Percentiles rank a stretch among this genome's conserved stretches.
Conservation (phyloP, 1,139 yeast genomes). For the Saccharomyces hybrid region DNA sequence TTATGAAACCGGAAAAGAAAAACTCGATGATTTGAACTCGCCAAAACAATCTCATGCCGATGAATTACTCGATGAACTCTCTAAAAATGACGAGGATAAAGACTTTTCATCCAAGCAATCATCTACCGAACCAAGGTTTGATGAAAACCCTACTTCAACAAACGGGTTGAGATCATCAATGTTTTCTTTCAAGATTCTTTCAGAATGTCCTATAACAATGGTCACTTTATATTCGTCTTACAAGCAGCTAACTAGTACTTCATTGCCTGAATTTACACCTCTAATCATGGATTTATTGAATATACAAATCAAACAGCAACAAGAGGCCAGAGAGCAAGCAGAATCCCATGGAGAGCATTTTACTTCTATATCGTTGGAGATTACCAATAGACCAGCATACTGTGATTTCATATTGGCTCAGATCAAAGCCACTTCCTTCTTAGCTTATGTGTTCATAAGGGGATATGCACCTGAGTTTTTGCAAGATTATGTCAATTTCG, state of each 20-base stretch:
- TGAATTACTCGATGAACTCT: constrained; percentile 1
- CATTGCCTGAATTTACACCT: constrained; percentile 74
- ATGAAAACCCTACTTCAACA: constrained; percentile 1
- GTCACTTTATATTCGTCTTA: constrained; percentile 86
- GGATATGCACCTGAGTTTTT: constrained; percentile 67
- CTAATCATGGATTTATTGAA: constrained; percentile 67
- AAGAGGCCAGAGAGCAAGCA: constrained; percentile 56
- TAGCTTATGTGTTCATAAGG: constrained; percentile 85
- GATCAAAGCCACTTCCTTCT: constrained; percentile 90
- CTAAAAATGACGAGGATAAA: neutral
- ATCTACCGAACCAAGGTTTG: neutral
- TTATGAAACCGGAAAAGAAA: constrained; percentile 24
- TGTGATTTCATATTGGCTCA: constrained; percentile 92
- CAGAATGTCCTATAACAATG: constrained; percentile 96
- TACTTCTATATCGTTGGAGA: constrained; percentile 55
- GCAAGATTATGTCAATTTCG: constrained; percentile 55
- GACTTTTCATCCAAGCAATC: neutral
- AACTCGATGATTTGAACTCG: constrained; percentile 4
- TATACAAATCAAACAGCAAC: constrained; percentile 70
- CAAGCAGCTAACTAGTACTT: constrained; percentile 62
- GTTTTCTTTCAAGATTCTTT: constrained; percentile 80
- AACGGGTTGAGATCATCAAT: constrained; percentile 43
- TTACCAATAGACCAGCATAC: constrained; percentile 69
- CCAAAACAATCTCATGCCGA: constrained; percentile 3
- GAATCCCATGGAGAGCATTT: constrained; percentile 48